A percentile compares a stretch with the other conserved stretches of the same genome.
phyloP scores from a whole-genome alignment of 2,329 filamentous ascomycete species.

The Whalleya microplaca region DNA sequence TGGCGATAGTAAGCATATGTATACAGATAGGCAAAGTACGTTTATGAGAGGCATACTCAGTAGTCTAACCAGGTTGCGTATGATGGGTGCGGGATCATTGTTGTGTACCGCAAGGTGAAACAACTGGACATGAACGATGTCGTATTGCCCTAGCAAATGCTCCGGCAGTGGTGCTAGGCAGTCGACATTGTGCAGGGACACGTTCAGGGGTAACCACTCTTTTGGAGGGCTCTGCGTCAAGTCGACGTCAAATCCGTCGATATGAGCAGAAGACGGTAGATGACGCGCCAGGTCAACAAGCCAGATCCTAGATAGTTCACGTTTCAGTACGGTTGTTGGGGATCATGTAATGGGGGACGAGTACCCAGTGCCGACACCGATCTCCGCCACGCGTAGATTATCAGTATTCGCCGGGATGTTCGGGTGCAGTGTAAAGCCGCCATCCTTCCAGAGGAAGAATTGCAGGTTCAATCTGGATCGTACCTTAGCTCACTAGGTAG shows the following conservation, averaged over 20 bases:
- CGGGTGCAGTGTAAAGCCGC: conserved; percentile 9
- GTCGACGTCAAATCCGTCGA: conserved; percentile 13
- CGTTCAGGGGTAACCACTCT: conserved; percentile 10
- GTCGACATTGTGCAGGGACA: conserved; percentile 6
- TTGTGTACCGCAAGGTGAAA: conserved; percentile 15
- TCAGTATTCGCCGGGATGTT: conserved; percentile 3
- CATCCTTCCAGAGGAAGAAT: conserved; percentile 14
- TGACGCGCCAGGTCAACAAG: conserved; percentile 12
- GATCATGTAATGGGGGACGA: not conserved
- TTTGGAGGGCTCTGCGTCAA: conserved; percentile 7
- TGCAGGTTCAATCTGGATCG: conserved; percentile 6
- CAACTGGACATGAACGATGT: conserved; percentile 15
- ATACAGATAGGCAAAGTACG: not conserved
- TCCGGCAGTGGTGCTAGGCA: conserved; percentile 7
- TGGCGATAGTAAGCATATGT: not conserved
- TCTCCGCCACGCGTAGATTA: conserved; percentile 9
- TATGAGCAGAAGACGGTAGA: conserved; percentile 11
- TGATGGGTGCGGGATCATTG: conserved; percentile 12
- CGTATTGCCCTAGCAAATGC: conserved; percentile 7
- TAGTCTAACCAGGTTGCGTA: conserved; percentile 5
- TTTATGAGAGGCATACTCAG: conserved; percentile 1
- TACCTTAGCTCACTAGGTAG: not conserved
- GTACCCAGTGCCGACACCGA: conserved; percentile 11
- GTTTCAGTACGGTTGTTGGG: not conserved
- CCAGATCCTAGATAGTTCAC: conserved; percentile 4